These are phyloP conservation scores for Hirsutella minnesotensis DNA, from an alignment of 2,329 filamentous ascomycete species.

Conservation along the genomic window DNA sequence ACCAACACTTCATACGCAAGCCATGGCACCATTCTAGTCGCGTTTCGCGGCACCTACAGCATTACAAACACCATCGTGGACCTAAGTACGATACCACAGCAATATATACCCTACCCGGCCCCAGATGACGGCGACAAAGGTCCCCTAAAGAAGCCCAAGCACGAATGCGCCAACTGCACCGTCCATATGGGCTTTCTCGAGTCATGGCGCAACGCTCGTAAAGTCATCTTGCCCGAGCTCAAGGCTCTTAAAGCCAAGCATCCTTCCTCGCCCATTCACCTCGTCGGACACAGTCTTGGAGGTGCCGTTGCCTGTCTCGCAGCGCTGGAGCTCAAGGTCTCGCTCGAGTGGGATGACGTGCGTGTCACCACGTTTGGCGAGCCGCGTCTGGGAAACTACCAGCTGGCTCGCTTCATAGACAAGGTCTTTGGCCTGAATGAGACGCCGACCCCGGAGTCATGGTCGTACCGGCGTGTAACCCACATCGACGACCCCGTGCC, in stretches of 20 bases:
- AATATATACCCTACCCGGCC: constrained; percentile 77
- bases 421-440: constrained; percentile 33
- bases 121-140: constrained; percentile 28
- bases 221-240: constrained; percentile 56
- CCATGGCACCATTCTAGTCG: constrained; percentile 54
- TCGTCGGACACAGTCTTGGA: constrained; percentile 86
- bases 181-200: constrained; percentile 84
- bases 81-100: constrained; percentile 77
- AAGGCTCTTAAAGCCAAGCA: constrained; percentile 45
- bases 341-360: constrained; percentile 63
- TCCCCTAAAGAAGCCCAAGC: constrained; percentile 23
- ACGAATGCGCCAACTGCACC: constrained; percentile 72
- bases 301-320: constrained; percentile 86
- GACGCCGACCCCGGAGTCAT: constrained; percentile 18
- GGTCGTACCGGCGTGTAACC: constrained; percentile 64
- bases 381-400: constrained; percentile 53
- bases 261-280: constrained; percentile 59
- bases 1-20: background rate
- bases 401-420: constrained; percentile 44
- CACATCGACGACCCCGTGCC: constrained; percentile 83
- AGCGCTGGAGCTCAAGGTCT: constrained; percentile 62
- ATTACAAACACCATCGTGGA: constrained; percentile 85
- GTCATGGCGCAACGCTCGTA: constrained; percentile 69
- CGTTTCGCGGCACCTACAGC: constrained; percentile 91
- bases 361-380: constrained; percentile 87